Evolutionary conservation across 1,284 basidiomycete genomes (phyloP).

Genomic region (Puccinia sorghi): DNA sequence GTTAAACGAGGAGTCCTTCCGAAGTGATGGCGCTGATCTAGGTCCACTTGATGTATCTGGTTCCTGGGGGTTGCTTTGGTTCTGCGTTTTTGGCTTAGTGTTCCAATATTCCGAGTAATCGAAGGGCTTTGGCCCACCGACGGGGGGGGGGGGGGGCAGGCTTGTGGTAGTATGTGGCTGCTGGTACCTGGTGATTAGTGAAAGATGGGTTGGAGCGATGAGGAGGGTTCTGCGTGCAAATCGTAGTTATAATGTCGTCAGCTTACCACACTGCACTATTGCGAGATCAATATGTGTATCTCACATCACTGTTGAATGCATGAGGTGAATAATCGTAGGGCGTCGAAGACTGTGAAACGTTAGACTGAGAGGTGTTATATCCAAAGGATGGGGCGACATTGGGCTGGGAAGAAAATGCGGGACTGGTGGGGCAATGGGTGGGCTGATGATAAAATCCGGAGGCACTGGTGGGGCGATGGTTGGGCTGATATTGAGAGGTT

Average conservation of each 20-base stretch:
- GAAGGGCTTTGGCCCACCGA: slow-evolving; percentile 1
- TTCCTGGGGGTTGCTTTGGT: neutral
- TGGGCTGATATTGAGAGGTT: neutral
- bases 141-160: neutral
- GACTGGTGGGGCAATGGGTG: neutral
- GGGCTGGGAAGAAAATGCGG: too few relatives aligned
- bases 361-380: slow-evolving; percentile 1
- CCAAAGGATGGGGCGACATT: neutral
- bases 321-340: slow-evolving; percentile 5
- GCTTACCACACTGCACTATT: neutral
- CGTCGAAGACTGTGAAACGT: neutral
- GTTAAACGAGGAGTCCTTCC: neutral
- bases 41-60: neutral
- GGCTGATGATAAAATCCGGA: slow-evolving; percentile 6
- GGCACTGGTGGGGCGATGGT: neutral
- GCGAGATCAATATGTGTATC: neutral
- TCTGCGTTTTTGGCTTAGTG: neutral
- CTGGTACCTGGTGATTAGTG: neutral
- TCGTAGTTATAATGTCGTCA: too few relatives aligned
- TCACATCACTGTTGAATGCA: neutral
- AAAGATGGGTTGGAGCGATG: neutral
- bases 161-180: neutral
- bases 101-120: slow-evolving; percentile 11
- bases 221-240: neutral
- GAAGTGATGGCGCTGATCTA: neutral